Evolutionary conservation across 257 asterid species (phyloP).

Genomic region (Solanum etuberosum): DNA sequence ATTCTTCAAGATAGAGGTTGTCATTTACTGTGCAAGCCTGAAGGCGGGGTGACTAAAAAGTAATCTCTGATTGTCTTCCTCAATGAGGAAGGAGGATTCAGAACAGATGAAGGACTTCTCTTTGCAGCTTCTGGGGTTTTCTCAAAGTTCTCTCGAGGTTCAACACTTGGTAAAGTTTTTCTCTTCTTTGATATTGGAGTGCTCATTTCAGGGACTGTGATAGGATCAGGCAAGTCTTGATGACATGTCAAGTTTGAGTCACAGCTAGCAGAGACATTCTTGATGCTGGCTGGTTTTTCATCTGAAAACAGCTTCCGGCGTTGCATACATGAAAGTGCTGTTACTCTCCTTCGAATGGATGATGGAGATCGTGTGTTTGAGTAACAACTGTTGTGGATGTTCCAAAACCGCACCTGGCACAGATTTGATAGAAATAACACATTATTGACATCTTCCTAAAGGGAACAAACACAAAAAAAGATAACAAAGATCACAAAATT

Average conservation of each 20-base stretch:
- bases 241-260: conserved; percentile 1
- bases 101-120: conserved; percentile 81
- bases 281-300: conserved; percentile 18
- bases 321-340: conserved; percentile 44
- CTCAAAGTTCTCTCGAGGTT: conserved; percentile 24
- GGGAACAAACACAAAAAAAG: background rate
- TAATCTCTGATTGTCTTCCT: conserved; percentile 78
- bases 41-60: conserved; percentile 46
- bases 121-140: conserved; percentile 48
- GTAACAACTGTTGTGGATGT: conserved; percentile 58
- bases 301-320: conserved; percentile 51
- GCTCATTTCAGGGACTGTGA: conserved; percentile 20
- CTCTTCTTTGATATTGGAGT: conserved; percentile 67
- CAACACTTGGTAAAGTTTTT: conserved; percentile 23
- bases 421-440: background rate
- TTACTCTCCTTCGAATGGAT: conserved; percentile 62
- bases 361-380: conserved; percentile 75
- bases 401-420: conserved; percentile 69
- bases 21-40: background rate
- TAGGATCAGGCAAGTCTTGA: conserved; percentile 17
- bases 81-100: conserved; percentile 74
- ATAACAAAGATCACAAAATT: background rate
- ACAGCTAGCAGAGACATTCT: conserved; percentile 3
- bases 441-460: background rate
- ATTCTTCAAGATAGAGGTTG: background rate